Evolutionary conservation across 208 protist genomes (phyloP).

Genomic region (Trypanosoma mega): DNA sequence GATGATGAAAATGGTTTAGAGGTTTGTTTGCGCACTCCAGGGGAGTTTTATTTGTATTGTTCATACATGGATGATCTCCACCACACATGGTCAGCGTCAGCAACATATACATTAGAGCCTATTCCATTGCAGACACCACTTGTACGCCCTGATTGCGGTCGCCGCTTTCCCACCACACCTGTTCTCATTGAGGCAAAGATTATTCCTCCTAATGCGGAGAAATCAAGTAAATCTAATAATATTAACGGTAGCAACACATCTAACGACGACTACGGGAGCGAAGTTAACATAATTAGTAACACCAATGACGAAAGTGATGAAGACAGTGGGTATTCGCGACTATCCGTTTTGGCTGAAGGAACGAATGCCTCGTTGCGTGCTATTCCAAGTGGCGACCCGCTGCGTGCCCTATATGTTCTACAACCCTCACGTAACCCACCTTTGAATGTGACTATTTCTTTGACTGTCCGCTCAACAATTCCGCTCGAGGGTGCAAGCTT

Average conservation of each 20-base stretch:
- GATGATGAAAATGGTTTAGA: too few species aligned
- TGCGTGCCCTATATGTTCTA: background rate
- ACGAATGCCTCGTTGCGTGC: conserved; percentile 1
- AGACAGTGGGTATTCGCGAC: background rate
- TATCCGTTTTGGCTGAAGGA: conserved; percentile 1
- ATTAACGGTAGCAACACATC: too few species aligned
- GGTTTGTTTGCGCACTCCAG: too few species aligned
- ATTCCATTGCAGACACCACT: conserved; percentile 32
- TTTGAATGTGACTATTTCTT: conserved; percentile 27
- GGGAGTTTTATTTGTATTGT: conserved; percentile 47
- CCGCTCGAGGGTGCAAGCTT: conserved; percentile 44
- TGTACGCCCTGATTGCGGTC: conserved; percentile 39
- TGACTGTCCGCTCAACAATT: conserved; percentile 25
- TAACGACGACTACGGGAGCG: too few species aligned
- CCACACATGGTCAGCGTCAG: conserved; percentile 18
- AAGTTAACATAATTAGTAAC: conserved; percentile 14
- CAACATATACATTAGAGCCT: conserved; percentile 27
- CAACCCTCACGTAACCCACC: background rate
- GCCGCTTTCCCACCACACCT: conserved; percentile 34
- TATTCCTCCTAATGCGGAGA: conserved; percentile 23
- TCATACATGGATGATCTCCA: conserved; percentile 48
- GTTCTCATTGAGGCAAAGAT: conserved; percentile 32
- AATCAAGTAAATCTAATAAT: too few species aligned
- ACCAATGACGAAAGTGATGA: conserved; percentile 15
- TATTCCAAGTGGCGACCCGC: conserved; percentile 6